These are phyloP conservation scores for Rhexocercosporidium sp. DNA, from an alignment of 2,329 filamentous ascomycete genomes.

Conservation along the genomic window DNA sequence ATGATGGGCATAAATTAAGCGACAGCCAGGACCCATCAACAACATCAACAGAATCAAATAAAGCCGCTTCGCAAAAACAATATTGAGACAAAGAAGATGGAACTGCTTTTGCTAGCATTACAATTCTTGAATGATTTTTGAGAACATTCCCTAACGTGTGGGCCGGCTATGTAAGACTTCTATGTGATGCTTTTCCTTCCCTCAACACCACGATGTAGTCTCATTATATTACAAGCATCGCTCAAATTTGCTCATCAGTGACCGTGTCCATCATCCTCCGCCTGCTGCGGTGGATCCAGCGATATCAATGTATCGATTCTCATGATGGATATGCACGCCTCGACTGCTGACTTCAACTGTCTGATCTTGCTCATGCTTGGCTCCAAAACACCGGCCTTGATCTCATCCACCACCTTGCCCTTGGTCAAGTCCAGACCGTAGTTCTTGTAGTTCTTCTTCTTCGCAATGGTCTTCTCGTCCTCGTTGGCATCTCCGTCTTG, in stretches of 20 bases:
- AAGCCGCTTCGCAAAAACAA: neutral
- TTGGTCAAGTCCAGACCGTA: slow-evolving; percentile 91
- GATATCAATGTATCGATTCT: slow-evolving; percentile 98
- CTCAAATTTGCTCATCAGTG: slow-evolving; percentile 59
- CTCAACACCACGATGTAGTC: slow-evolving; percentile 12
- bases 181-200: slow-evolving; percentile 8
- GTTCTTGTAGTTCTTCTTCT: slow-evolving; percentile 98
- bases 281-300: slow-evolving; percentile 89
- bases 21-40: no score
- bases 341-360: slow-evolving; percentile 97
- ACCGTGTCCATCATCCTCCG: slow-evolving; percentile 81
- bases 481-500: slow-evolving; percentile 83
- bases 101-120: neutral
- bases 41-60: neutral
- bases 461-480: slow-evolving; percentile 86
- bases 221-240: slow-evolving; percentile 25
- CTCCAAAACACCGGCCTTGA: slow-evolving; percentile 95
- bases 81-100: neutral
- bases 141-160: neutral
- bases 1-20: no score
- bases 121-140: neutral
- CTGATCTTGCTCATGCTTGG: slow-evolving; percentile 98
- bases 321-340: slow-evolving; percentile 99
- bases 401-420: slow-evolving; percentile 88
- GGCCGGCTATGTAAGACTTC: neutral